Percentiles rank a stretch among this genome's conserved stretches.
Evolutionary conservation across 257 asterid genomes (phyloP).

Genomic region (Handroanthus guayacan): DNA sequence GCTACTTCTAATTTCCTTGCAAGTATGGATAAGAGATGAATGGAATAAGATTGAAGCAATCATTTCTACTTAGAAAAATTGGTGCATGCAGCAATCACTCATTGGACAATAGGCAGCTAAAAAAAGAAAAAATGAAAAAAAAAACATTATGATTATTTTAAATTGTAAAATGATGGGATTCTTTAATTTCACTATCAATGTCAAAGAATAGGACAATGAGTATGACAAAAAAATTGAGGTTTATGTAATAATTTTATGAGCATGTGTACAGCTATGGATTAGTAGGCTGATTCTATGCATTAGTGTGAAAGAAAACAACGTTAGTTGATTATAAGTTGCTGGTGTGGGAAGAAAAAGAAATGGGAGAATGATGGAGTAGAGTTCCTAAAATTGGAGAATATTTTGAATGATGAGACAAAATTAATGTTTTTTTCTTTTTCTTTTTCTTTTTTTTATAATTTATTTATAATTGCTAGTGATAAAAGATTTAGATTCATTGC

Average conservation of each 20-base stretch:
- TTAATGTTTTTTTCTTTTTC: too few relatives aligned
- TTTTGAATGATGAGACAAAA: too few relatives aligned
- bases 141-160: neutral
- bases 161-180: conserved; percentile 8
- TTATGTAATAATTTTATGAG: neutral
- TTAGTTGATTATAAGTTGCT: too few relatives aligned
- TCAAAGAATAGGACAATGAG: neutral
- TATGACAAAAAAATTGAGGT: neutral
- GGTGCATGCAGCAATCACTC: neutral
- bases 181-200: conserved; percentile 6
- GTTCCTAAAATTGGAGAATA: too few relatives aligned
- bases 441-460: too few relatives aligned
- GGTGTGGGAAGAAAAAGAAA: too few relatives aligned
- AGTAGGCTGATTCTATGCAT: neutral
- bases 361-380: too few relatives aligned
- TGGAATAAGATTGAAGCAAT: neutral
- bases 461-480: too few relatives aligned
- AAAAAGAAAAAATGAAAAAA: neutral
- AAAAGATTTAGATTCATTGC: too few relatives aligned
- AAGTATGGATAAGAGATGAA: neutral
- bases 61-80: neutral
- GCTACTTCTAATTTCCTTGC: neutral
- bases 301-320: neutral
- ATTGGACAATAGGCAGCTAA: neutral
- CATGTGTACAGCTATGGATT: neutral